Base-by-base conservation (phyloP, 768 basidiomycete genomes). In the Chlorophyllum brunneum region DNA sequence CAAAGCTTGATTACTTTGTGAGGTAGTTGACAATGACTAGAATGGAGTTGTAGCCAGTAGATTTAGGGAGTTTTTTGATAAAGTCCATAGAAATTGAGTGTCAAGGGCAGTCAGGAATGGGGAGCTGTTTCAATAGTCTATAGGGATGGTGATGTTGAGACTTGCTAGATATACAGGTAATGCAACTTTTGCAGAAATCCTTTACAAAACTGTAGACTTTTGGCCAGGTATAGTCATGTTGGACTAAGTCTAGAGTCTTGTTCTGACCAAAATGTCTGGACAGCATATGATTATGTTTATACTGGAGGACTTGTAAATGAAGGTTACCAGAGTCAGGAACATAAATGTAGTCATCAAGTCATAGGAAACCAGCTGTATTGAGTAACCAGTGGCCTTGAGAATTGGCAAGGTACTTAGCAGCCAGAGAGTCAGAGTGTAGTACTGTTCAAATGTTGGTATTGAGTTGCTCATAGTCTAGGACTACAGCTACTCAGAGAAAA, bases 1-100 rank as follows among this genome's bases (percentile, higher is more conserved):
- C 15, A 8, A 44, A 29, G 5, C 26, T 5, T 5, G 24, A 7
- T 44, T 29, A 18, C 29, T 44, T 44, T 15, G 73, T 71, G 31
- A 78, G 55, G 2, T 67, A 59, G 55, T 75, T 67, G 20, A 69
- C 67, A 23, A 79, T 58, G 2, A 74, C 68, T 34, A 57, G 58
- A 16, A 73, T 68, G 2, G 68, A 65, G 51, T 72, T 63, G 51
- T 63, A 74, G 4, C 67, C 67, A 41, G 70, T 59, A 6, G 70
- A 71, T 0, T 45, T 42, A 0, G 74, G 75, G 0, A 79, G 68
- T 44, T 70, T 27, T 26, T 44, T 18, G 16, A 78, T 70, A 55
- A n/a, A n/a, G n/a, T n/a, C n/a, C n/a, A n/a, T n/a, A n/a, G n/a
- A n/a, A n/a, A n/a, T n/a, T n/a, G n/a, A 74, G 72, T 40, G 75